A percentile compares a stretch with the other conserved stretches of the same genome.
These are phyloP conservation scores for Thymus mandschuricus DNA, from an alignment of 257 asterid species.

Conservation along the genomic window DNA sequence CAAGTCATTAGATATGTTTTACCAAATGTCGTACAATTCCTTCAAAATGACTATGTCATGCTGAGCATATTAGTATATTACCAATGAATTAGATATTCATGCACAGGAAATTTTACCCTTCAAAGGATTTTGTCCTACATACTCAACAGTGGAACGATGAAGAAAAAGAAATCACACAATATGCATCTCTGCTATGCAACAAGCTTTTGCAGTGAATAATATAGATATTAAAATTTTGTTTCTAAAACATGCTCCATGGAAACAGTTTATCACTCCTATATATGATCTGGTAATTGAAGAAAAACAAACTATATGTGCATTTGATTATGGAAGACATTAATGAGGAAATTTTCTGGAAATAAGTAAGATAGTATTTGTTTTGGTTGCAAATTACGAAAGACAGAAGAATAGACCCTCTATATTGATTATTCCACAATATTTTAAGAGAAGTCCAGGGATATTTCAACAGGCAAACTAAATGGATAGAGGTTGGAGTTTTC, in stretches of 20 bases:
- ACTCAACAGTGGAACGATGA: constrained; percentile 13
- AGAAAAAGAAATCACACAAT: constrained; percentile 13
- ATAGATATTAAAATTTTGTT: too few species aligned
- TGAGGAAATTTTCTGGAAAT: neutral
- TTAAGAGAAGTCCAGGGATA: constrained; percentile 6
- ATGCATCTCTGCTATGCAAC: constrained; percentile 2
- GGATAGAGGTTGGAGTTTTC: constrained; percentile 15
- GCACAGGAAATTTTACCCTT: neutral
- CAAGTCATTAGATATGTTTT: neutral
- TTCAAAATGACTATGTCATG: neutral
- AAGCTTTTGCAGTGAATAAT: neutral
- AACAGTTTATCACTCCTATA: too few species aligned
- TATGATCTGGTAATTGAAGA: too few species aligned
- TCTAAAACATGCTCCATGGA: too few species aligned
- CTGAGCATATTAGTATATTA: neutral
- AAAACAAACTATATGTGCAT: too few species aligned
- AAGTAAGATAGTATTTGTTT: neutral
- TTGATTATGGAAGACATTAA: neutral
- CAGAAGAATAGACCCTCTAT: neutral
- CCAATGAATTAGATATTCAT: constrained; percentile 10
- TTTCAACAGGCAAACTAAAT: neutral
- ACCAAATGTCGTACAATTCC: constrained; percentile 20
- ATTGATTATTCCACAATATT: neutral
- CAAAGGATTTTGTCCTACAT: constrained; percentile 2
- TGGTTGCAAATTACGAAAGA: neutral